These are phyloP conservation scores for Eustoma russellianum DNA, from an alignment of 257 asterid genomes.

Conservation along the genomic window DNA sequence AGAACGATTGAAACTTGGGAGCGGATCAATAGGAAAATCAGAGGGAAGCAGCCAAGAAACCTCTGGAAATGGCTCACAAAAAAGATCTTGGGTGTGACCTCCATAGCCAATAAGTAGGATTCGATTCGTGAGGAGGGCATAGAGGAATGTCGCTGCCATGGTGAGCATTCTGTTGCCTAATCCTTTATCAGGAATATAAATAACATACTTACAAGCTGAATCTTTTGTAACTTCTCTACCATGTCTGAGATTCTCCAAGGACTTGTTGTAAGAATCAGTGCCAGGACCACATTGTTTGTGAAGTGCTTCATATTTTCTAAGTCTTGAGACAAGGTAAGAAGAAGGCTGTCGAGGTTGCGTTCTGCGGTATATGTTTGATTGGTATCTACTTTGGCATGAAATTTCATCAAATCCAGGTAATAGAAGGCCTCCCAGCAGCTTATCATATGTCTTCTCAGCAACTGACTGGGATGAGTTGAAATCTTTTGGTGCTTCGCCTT, in stretches of 20 bases:
- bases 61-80: constrained; percentile 84
- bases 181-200: constrained; percentile 65
- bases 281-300: constrained; percentile 70
- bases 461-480: no score
- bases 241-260: constrained; percentile 35
- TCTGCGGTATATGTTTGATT: constrained; percentile 37
- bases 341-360: constrained; percentile 33
- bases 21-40: constrained; percentile 38
- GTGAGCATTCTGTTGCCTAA: constrained; percentile 67
- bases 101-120: constrained; percentile 66
- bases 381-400: constrained; percentile 64
- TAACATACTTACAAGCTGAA: constrained; percentile 50
- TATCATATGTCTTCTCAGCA: constrained; percentile 29
- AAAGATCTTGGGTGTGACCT: constrained; percentile 49
- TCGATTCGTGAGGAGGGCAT: constrained; percentile 68
- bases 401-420: constrained; percentile 46
- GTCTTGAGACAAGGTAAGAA: constrained; percentile 49
- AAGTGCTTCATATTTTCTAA: constrained; percentile 60
- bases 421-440: constrained; percentile 53
- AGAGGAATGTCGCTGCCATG: constrained; percentile 62
- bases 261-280: constrained; percentile 34
- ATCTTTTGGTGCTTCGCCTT: no score
- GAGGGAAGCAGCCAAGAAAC: constrained; percentile 68
- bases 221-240: constrained; percentile 23
- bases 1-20: constrained; percentile 28